phyloP scores from a whole-genome alignment of 2,329 filamentous ascomycete species.

The Penicillium rolfsii region DNA sequence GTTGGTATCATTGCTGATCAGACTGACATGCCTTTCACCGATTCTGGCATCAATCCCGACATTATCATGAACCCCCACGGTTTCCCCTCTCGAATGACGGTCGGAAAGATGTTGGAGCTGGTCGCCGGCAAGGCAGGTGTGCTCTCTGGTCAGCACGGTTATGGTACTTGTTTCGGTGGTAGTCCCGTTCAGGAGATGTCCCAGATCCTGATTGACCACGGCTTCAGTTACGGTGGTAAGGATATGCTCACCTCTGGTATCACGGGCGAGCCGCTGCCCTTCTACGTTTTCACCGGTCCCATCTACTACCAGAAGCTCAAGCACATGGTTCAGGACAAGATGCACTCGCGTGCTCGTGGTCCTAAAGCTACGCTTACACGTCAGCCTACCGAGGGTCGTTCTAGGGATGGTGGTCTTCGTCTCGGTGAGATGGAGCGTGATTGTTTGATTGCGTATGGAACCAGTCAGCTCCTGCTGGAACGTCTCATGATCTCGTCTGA shows the following conservation, averaged over 20 bases:
- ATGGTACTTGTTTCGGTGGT: conserved; percentile 84
- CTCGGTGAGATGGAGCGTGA: conserved; percentile 99
- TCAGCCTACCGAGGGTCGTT: conserved; percentile 94
- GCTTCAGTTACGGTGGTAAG: conserved; percentile 96
- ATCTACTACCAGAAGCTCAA: conserved; percentile 99
- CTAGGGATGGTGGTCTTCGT: conserved; percentile 85
- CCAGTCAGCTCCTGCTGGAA: conserved; percentile 87
- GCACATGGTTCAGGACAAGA: conserved; percentile 99
- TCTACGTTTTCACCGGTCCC: conserved; percentile 97
- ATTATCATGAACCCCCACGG: conserved; percentile 99
- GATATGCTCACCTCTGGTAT: conserved; percentile 95
- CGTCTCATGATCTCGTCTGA: conserved; percentile 94
- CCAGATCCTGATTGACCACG: conserved; percentile 77
- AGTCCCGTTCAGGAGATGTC: conserved; percentile 89
- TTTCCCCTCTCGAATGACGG: conserved; percentile 99
- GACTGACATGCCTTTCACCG: conserved; percentile 94
- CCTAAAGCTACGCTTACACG: conserved; percentile 89
- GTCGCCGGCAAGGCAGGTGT: conserved; percentile 93
- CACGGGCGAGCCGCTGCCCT: conserved; percentile 89
- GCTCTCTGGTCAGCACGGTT: conserved; percentile 80
- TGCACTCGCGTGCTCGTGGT: conserved; percentile 92
- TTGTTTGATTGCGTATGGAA: conserved; percentile 95
- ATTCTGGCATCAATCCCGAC: conserved; percentile 87
- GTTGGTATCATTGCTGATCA: conserved; percentile 96
- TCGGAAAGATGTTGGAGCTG: conserved; percentile 95